These are phyloP conservation scores for Ogataea thermomethanolica DNA, from an alignment of 805 yeast genomes.

Conservation along the genomic window DNA sequence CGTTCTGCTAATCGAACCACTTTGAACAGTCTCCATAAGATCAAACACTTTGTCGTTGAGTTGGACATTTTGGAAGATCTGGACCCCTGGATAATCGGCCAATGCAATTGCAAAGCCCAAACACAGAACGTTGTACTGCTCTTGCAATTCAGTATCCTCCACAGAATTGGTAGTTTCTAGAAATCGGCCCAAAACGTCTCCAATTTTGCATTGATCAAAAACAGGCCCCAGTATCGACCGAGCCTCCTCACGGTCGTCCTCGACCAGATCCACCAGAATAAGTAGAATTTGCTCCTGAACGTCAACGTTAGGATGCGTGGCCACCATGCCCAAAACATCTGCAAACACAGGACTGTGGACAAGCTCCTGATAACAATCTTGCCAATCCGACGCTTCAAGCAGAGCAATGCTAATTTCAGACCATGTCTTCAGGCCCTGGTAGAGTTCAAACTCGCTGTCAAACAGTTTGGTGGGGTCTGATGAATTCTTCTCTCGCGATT, in stretches of 20 bases:
- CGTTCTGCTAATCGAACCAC: constrained; percentile 4
- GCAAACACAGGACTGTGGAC: constrained; percentile 3
- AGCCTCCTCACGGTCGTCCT: constrained; percentile 4
- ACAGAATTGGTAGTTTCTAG: constrained; percentile 1
- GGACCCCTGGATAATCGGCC: constrained; percentile 2
- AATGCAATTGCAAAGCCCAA: constrained; percentile 7
- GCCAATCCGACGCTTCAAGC: constrained; percentile 11
- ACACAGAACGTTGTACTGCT: constrained; percentile 9
- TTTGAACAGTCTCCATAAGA: background rate
- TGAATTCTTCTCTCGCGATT: constrained; percentile 10
- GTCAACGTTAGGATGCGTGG: constrained; percentile 19
- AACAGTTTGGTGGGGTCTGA: constrained; percentile 14
- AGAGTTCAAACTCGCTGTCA: constrained; percentile 21
- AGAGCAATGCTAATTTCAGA: constrained; percentile 19
- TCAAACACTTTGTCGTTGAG: constrained; percentile 8
- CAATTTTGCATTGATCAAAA: constrained; percentile 4
- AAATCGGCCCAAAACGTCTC: constrained; percentile 9
- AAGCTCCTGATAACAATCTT: constrained; percentile 10
- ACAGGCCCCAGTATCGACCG: constrained; percentile 2
- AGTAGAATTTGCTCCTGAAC: constrained; percentile 14
- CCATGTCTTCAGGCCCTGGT: constrained; percentile 16
- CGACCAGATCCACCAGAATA: constrained; percentile 12
- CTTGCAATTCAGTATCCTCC: constrained; percentile 1
- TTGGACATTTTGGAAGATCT: background rate
- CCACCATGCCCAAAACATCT: constrained; percentile 12